These are phyloP conservation scores for Lepraria neglecta DNA, from an alignment of 495 filamentous ascomycete genomes.

Conservation along the genomic window DNA sequence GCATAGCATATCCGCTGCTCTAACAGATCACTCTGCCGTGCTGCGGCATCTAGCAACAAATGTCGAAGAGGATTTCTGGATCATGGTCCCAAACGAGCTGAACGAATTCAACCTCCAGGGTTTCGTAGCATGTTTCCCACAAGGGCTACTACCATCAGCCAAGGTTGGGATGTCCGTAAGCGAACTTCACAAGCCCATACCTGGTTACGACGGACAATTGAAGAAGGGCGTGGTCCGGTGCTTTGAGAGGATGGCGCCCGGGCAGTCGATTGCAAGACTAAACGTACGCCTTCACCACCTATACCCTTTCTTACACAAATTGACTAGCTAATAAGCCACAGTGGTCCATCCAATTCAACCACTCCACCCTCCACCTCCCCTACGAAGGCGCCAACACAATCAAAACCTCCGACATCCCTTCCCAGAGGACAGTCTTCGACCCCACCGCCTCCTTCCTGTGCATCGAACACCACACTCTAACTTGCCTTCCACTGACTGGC, in stretches of 20 bases:
- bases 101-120: slow-evolving; percentile 54
- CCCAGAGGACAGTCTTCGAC: slow-evolving; percentile 5
- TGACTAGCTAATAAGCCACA: background rate
- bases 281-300: slow-evolving; percentile 33
- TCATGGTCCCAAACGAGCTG: slow-evolving; percentile 50
- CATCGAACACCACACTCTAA: slow-evolving; percentile 71
- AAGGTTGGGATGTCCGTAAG: slow-evolving; percentile 59
- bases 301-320: too few relatives aligned
- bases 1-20: slow-evolving; percentile 30
- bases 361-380: slow-evolving; percentile 11
- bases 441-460: slow-evolving; percentile 32
- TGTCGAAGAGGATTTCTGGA: slow-evolving; percentile 70
- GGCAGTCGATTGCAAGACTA: slow-evolving; percentile 47
- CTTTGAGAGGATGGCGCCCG: slow-evolving; percentile 53
- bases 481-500: slow-evolving; percentile 58
- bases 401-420: slow-evolving; percentile 9
- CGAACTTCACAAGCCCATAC: slow-evolving; percentile 65
- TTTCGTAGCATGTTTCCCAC: slow-evolving; percentile 65
- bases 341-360: slow-evolving; percentile 24
- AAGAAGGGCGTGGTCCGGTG: slow-evolving; percentile 72
- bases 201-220: slow-evolving; percentile 62
- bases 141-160: slow-evolving; percentile 58
- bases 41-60: slow-evolving; percentile 14
- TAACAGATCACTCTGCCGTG: slow-evolving; percentile 42
- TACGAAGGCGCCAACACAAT: slow-evolving; percentile 16